phyloP scores from a whole-genome alignment of 1,139 yeast genomes.

The Yarrowia galli region DNA sequence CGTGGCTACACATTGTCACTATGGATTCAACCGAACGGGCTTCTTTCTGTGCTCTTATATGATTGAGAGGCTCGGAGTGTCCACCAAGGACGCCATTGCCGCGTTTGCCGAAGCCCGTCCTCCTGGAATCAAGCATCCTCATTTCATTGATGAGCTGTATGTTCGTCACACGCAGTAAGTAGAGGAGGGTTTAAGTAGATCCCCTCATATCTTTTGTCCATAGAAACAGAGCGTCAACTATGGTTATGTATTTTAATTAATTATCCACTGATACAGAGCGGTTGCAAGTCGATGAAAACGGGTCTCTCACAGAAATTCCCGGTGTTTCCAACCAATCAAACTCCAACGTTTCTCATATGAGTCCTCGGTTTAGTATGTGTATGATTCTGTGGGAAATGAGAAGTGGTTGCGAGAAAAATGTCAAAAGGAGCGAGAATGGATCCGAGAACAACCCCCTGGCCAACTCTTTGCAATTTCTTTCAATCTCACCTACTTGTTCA shows the following conservation, averaged over 20 bases:
- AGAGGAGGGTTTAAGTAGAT: too few relatives aligned
- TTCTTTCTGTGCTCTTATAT: slow-evolving; percentile 74
- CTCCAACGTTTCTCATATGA: too few relatives aligned
- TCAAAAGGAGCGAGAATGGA: too few relatives aligned
- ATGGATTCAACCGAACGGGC: slow-evolving; percentile 83
- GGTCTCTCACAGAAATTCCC: too few relatives aligned
- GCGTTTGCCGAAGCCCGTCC: slow-evolving; percentile 65
- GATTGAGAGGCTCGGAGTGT: slow-evolving; percentile 65
- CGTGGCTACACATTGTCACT: slow-evolving; percentile 79
- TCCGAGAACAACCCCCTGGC: too few relatives aligned
- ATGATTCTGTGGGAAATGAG: too few relatives aligned
- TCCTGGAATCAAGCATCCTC: slow-evolving; percentile 82
- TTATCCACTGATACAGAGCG: background rate
- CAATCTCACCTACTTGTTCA: too few relatives aligned
- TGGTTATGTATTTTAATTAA: slow-evolving; percentile 13
- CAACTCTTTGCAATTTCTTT: too few relatives aligned
- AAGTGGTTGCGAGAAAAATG: too few relatives aligned
- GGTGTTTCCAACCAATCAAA: too few relatives aligned
- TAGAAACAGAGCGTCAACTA: slow-evolving; percentile 35
- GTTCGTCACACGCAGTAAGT: slow-evolving; percentile 58
- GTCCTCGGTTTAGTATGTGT: too few relatives aligned
- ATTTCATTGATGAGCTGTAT: slow-evolving; percentile 75
- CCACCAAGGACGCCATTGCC: slow-evolving; percentile 67
- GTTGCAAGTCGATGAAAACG: too few relatives aligned
- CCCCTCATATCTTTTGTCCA: background rate